A percentile compares a stretch with the other conserved stretches of the same genome.
Evolutionary conservation across 495 filamentous ascomycete species (phyloP).

Genomic region (Opeltia flavorubescens): DNA sequence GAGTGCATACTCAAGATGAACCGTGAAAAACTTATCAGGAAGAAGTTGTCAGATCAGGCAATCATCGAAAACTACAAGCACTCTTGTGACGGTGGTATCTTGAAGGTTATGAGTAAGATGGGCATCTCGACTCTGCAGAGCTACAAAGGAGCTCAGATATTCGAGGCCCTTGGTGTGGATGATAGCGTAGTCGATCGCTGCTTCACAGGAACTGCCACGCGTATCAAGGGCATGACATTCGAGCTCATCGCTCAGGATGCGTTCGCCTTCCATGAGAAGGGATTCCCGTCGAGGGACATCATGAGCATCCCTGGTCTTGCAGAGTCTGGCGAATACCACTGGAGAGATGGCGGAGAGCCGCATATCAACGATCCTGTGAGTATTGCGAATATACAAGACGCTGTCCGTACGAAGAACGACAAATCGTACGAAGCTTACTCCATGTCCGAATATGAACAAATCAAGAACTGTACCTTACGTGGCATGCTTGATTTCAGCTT

Average conservation of each 20-base stretch:
- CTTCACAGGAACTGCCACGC: conserved; percentile 90
- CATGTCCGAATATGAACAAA: conserved; percentile 85
- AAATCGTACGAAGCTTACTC: conserved; percentile 99
- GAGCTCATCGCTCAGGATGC: conserved; percentile 93
- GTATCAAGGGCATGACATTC: conserved; percentile 92
- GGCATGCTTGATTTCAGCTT: conserved; percentile 98
- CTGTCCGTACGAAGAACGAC: conserved; percentile 96
- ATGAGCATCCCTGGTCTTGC: conserved; percentile 69
- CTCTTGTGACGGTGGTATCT: conserved; percentile 92
- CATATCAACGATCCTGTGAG: conserved; percentile 93
- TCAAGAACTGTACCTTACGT: conserved; percentile 94
- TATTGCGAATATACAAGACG: conserved; percentile 97
- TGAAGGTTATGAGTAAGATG: conserved; percentile 99
- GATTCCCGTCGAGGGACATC: conserved; percentile 74
- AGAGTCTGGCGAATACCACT: conserved; percentile 97
- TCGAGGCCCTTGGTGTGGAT: conserved; percentile 95
- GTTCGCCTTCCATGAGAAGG: conserved; percentile 91
- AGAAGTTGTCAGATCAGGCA: conserved; percentile 68
- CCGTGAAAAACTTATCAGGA: conserved; percentile 85
- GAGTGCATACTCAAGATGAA: conserved; percentile 99
- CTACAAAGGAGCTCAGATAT: conserved; percentile 99
- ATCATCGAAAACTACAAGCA: conserved; percentile 96
- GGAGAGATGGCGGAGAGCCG: conserved; percentile 96
- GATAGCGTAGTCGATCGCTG: conserved; percentile 91
- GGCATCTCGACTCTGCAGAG: conserved; percentile 96